Evolutionary conservation across 805 yeast genomes (phyloP), one percentile per base, ranked within the genome.

Genomic region (Candida insectalens): DNA sequence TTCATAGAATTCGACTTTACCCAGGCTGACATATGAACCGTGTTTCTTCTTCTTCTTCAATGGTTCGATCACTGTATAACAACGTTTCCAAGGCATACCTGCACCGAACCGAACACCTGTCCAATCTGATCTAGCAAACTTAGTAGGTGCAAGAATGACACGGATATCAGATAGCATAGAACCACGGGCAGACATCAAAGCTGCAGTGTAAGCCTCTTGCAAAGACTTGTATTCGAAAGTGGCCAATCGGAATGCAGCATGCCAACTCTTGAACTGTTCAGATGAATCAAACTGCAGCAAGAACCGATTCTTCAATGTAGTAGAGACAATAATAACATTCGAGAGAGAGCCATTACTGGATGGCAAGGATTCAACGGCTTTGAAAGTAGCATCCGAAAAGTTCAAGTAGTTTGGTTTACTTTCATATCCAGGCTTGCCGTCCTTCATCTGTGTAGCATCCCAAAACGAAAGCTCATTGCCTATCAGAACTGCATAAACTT

Each of bases 81-180:
- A 89, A 38, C 94, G 70, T 51, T 79, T 83, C 96, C 96, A 92
- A 2, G 96, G 95, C 94, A 85, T 84, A 17, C 98, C 98, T 7
- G 92, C 73, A 14, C 98, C 97, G 56, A 89, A 92, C 43, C 97
- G 68, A 13, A 92, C 94, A 53, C 87, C 72, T 28, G 82, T 87
- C 96, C 96, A 89, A 49, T 88, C 96, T 55, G 84, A 95, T 50
- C 85, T 92, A 38, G 73, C 74, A 52, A 76, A 83, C 49, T 89
- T 79, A 14, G 92, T 79, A 43, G 83, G 95, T 1, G 94, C 80
- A 37, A 92, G 65, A 29, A 92, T 67, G 12, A 89, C 81, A 39
- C 83, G 72, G 41, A 92, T 87, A 50, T 94, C 97, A 35, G 89
- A 78, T 39, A 92, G 62, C 39, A 81, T 65, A 4, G 94, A 71